Evolutionary conservation across 2,329 filamentous ascomycete species (phyloP), one percentile per base, ranked within the genome.

Genomic region (Fragosphaeria purpurea): DNA sequence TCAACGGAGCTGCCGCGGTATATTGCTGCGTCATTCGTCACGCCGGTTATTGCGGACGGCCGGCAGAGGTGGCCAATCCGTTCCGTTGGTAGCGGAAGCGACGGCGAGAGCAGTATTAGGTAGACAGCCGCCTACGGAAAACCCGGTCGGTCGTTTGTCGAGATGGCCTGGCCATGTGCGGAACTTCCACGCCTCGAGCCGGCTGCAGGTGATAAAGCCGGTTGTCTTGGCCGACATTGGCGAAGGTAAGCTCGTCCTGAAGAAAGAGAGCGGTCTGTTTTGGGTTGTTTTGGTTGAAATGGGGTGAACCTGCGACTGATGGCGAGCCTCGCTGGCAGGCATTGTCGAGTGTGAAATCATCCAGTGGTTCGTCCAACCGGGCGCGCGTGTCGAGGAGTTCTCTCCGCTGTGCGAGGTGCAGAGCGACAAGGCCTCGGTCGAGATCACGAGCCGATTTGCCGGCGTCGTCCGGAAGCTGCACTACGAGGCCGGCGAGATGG

Each of bases 311-410:
- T 3, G 22, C 22, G 22, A 11, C 13, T 46, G 5, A 9, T 7
- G 22, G 6, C n/a, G 33, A 22, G 22, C 8, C 33, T 48, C 8
- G 33, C 8, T 7, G 31, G 5, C 60, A 93, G 93, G 93, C 50
- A 98, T 97, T 62, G 90, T 93, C 64, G 93, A 98, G 71, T 95
- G 93, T 63, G 93, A 98, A 69, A 88, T 98, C 62, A 97, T 97
- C 62, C 93, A 98, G 73, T 98, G 93, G 93, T 98, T 97, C 66
- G 91, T 98, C 58, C 86, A 96, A 69, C 89, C 94, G 46, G 91
- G 90, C 52, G 93, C 93, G 38, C 83, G 86, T 52, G 90, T 98
- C 60, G 90, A 98, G 71, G 91, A 98, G 72, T 98, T 95, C 77
- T 93, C 94, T 60, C 93, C 91, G 53, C 77, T 98, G 44, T 98